Evolutionary conservation across 768 basidiomycete species (phyloP).

Genomic region (Calocera viscosa): DNA sequence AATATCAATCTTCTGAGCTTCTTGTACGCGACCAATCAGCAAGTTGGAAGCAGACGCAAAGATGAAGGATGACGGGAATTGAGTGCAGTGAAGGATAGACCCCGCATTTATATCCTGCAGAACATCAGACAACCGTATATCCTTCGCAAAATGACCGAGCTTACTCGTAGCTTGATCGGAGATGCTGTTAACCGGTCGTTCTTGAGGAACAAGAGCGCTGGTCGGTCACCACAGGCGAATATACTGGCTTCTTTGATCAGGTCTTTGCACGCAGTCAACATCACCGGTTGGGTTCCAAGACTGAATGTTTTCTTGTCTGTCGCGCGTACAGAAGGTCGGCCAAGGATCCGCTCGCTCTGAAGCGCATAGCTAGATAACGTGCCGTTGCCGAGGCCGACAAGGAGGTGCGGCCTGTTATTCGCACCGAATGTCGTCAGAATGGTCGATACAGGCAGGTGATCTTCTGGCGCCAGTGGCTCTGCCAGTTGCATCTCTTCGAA

Average conservation of each 20-base stretch:
- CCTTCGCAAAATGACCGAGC: background rate
- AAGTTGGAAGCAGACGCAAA: constrained; percentile 44
- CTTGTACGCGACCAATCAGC: constrained; percentile 50
- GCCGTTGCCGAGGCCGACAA: constrained; percentile 68
- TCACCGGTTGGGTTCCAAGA: constrained; percentile 56
- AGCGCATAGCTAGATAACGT: constrained; percentile 48
- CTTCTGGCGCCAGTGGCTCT: constrained; percentile 7
- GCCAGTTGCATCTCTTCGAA: constrained; percentile 25
- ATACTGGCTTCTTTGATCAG: constrained; percentile 40
- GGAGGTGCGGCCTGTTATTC: constrained; percentile 29
- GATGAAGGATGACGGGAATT: constrained; percentile 44
- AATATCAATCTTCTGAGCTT: constrained; percentile 69
- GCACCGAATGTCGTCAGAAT: constrained; percentile 49
- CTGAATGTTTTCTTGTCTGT: constrained; percentile 46
- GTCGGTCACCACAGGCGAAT: constrained; percentile 58
- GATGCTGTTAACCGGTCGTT: constrained; percentile 53
- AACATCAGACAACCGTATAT: background rate
- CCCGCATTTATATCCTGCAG: constrained; percentile 43
- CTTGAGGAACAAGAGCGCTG: constrained; percentile 57
- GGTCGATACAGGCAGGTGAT: constrained; percentile 36
- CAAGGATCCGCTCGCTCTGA: constrained; percentile 8
- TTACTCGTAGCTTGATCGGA: constrained; percentile 57
- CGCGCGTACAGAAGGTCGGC: background rate
- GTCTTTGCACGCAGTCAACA: constrained; percentile 41
- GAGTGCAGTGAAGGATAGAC: constrained; percentile 36